Evolutionary conservation across 768 basidiomycete species (phyloP), one percentile per base, ranked within the genome.

Genomic region (Scleroderma bovista): DNA sequence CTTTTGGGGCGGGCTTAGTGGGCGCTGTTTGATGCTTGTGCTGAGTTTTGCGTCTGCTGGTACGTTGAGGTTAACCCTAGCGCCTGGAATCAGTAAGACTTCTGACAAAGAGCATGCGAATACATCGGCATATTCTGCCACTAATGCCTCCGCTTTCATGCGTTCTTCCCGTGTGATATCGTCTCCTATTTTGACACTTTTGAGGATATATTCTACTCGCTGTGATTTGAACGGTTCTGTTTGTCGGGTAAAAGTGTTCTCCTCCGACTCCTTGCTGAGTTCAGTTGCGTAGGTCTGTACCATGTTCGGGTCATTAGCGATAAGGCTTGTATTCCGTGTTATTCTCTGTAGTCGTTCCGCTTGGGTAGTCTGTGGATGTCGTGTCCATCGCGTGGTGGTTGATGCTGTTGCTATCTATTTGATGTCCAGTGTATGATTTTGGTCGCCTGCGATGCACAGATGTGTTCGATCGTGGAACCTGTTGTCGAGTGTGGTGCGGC

Each of bases 131-230:
- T 36, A 36, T 17, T 36, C 34, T 36, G 12, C 12, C 12, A 36
- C 5, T 5, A 36, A 13, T 12, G 3, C 12, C 12, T 36, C 3
- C 5, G 13, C 34, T 36, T 3, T 12, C 13, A 5, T 12, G 5
- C 34, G 13, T 17, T 36, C 13, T 13, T 13, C 5, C 9, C 5
- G 26, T 17, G n/a, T 36, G 4, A 36, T 36, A 17, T 36, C 34
- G 5, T 36, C 13, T 0, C 72, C 72, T 1, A 74, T 58, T 2
- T 46, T 47, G 15, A 68, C 50, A 3, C 38, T 39, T 4, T 47
- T 23, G 1, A 62, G 41, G 1, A 69, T 57, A 17, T 54, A 48
- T 4, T 40, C 50, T 1, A 65, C 52, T 0, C 62, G 53, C 4
- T 37, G 24, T 1, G 59, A 22, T 2, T 52, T 47, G 19, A 47